A percentile compares a stretch with the other conserved stretches of the same genome.
These are phyloP conservation scores for Herpotrichia juniperi DNA, from an alignment of 2,329 filamentous ascomycete genomes.

Conservation along the genomic window DNA sequence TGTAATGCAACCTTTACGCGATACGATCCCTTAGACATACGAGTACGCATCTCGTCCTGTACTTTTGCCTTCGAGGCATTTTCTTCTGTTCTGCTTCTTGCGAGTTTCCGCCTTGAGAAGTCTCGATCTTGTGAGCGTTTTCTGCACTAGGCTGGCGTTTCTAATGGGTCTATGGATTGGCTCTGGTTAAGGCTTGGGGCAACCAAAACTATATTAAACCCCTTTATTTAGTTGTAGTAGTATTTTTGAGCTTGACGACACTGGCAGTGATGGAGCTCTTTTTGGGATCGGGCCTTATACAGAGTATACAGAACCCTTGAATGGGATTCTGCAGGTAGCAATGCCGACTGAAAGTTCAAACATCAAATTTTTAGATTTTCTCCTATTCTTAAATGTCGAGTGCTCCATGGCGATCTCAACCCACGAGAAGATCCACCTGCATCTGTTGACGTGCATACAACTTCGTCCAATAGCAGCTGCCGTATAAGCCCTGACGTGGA, in stretches of 20 bases:
- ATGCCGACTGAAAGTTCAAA: conserved; percentile 1
- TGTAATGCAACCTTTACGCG: conserved; percentile 7
- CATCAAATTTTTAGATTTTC: not conserved
- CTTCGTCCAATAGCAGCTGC: conserved; percentile 2
- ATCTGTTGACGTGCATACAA: conserved; percentile 2
- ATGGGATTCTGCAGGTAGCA: conserved; percentile 6
- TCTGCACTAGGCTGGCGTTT: not conserved
- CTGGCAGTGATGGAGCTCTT: not conserved
- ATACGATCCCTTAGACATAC: conserved; percentile 6
- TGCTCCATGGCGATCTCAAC: not conserved
- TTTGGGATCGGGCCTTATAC: not conserved
- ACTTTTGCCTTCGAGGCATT: not conserved
- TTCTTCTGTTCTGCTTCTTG: conserved; percentile 1
- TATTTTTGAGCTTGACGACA: not conserved
- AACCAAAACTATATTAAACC: conserved; percentile 2
- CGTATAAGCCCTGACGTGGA: not conserved
- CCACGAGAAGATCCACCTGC: not conserved
- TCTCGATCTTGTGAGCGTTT: conserved; percentile 6
- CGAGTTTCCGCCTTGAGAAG: conserved; percentile 1
- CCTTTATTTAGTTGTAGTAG: conserved; percentile 12
- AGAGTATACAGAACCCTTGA: not conserved
- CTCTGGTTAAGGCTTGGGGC: not conserved
- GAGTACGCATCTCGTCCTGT: not conserved
- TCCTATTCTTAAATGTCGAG: no score
- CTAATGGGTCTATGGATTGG: conserved; percentile 3